Conservation (phyloP, 306 rosid species). For the Gillenia trifoliata region DNA sequence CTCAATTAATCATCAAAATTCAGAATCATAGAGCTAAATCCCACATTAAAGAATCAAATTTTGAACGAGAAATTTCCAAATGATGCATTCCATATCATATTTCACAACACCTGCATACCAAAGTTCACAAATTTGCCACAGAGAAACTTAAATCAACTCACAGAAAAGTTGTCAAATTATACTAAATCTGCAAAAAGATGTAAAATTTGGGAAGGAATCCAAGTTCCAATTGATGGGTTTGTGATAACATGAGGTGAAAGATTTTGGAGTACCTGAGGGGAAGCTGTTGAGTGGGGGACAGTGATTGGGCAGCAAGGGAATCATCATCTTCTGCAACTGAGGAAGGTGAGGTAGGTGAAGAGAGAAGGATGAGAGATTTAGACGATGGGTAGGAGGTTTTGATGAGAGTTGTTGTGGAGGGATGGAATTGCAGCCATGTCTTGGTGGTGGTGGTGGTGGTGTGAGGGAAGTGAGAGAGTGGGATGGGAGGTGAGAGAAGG, state of each 20-base stretch:
- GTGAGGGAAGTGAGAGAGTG: constrained; percentile 21
- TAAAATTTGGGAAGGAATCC: not conserved
- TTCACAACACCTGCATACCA: not conserved
- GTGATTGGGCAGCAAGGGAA: constrained; percentile 25
- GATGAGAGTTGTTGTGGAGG: constrained; percentile 13
- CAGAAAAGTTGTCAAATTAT: too few species aligned
- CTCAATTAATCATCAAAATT: not conserved
- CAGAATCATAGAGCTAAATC: not conserved
- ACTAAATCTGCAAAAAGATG: not conserved
- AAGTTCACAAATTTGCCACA: not conserved
- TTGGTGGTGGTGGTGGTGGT: not conserved
- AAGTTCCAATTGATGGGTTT: not conserved
- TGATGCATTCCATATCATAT: not conserved
- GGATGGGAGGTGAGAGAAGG: constrained; percentile 38
- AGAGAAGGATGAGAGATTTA: constrained; percentile 26
- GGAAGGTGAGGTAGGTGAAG: constrained; percentile 42
- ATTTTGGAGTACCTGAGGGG: constrained; percentile 38
- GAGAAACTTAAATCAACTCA: too few species aligned
- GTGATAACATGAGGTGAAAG: not conserved
- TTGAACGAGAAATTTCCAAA: not conserved
- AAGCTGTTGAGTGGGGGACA: constrained; percentile 18
- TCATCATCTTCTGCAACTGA: constrained; percentile 41
- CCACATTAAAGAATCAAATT: not conserved
- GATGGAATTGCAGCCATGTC: constrained; percentile 4
- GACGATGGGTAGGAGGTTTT: constrained; percentile 6